Evolutionary conservation across 371 early-diverging fungal genomes (phyloP).

Genomic region (Apophysomyces ossiformis): DNA sequence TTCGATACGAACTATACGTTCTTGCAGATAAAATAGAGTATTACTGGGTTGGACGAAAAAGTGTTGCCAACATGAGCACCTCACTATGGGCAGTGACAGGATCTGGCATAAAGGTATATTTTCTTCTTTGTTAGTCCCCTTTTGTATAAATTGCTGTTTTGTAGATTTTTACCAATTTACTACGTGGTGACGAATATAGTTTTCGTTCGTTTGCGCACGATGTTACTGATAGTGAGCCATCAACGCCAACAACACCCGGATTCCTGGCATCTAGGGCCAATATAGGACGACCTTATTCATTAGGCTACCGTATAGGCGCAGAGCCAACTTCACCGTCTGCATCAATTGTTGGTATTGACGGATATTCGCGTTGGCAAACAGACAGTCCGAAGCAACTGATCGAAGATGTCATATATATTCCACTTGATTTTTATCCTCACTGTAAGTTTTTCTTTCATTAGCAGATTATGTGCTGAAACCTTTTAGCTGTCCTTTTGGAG

Average conservation of each 20-base stretch:
- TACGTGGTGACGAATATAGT: constrained; percentile 41
- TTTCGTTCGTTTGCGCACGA: constrained; percentile 32
- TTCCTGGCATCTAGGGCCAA: constrained; percentile 29
- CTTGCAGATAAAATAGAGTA: constrained; percentile 73
- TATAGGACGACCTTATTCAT: constrained; percentile 42
- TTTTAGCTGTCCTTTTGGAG: constrained; percentile 71
- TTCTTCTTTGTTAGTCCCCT: background rate
- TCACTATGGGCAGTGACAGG: constrained; percentile 83
- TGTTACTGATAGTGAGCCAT: constrained; percentile 38
- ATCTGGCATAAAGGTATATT: constrained; percentile 63
- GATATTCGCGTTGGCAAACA: constrained; percentile 45
- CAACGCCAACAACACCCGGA: constrained; percentile 44
- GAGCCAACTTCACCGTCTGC: constrained; percentile 36
- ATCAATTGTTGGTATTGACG: constrained; percentile 30
- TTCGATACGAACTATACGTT: constrained; percentile 59
- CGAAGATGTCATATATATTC: constrained; percentile 53
- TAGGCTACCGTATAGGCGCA: constrained; percentile 39
- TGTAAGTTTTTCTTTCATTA: constrained; percentile 50
- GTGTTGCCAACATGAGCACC: constrained; percentile 59
- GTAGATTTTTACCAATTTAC: constrained; percentile 54
- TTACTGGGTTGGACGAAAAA: constrained; percentile 70
- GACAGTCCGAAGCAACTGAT: constrained; percentile 33
- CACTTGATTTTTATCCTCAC: constrained; percentile 83
- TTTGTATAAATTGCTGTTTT: background rate
- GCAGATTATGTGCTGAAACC: background rate